Evolutionary conservation across 257 asterid genomes (phyloP).

Genomic region (Nicotiana undulata): DNA sequence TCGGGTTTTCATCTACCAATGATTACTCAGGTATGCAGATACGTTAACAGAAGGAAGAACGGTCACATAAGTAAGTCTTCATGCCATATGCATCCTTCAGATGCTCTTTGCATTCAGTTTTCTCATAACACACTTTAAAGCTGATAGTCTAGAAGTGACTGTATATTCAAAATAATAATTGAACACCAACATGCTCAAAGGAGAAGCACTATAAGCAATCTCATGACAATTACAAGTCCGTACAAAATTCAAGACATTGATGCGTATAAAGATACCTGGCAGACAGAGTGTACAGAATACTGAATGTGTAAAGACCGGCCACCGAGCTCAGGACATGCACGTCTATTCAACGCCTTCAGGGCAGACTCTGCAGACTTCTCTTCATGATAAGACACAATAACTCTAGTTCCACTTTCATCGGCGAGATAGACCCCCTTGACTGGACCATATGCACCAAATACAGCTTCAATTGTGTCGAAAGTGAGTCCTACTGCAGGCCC

Average conservation of each 20-base stretch:
- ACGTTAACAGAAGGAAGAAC: neutral
- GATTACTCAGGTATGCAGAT: neutral
- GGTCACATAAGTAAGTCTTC: neutral
- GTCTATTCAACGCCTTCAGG: conserved; percentile 51
- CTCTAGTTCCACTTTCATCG: conserved; percentile 92
- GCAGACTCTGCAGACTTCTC: conserved; percentile 56
- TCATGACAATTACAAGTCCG: neutral
- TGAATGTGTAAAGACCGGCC: conserved; percentile 72
- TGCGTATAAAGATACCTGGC: conserved; percentile 34
- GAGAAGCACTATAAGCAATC: neutral
- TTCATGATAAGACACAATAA: conserved; percentile 57
- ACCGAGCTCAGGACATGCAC: conserved; percentile 48
- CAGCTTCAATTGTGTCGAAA: conserved; percentile 49
- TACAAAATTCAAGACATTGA: neutral
- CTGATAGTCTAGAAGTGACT: neutral
- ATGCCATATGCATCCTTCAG: neutral
- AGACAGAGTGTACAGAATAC: conserved; percentile 56
- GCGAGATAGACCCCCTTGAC: conserved; percentile 72
- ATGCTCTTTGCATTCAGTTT: neutral
- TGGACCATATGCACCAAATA: conserved; percentile 53
- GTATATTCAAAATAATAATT: neutral
- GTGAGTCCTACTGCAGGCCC: conserved; percentile 90
- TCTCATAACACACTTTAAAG: neutral
- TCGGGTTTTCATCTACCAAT: neutral
- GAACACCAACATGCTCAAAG: neutral